Conservation (phyloP, 345 rosid genomes). For the Aquilaria sinensis region DNA sequence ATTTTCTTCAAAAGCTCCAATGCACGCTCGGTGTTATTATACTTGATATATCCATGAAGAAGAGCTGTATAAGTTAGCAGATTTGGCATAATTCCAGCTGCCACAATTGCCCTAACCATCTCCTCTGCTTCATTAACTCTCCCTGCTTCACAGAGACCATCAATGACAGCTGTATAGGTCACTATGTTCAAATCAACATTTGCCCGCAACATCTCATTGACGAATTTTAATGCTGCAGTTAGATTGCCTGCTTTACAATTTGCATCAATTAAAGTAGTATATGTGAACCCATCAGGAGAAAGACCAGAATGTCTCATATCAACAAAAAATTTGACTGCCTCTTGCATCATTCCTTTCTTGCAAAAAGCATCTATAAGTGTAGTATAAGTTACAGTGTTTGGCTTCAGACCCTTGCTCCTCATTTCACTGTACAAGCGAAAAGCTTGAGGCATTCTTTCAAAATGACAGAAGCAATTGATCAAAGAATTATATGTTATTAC, state of each 20-base stretch:
- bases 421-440: constrained; percentile 47
- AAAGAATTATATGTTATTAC: constrained; percentile 52
- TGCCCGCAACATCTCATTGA: constrained; percentile 47
- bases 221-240: constrained; percentile 49
- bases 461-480: constrained; percentile 62
- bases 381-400: constrained; percentile 61
- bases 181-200: constrained; percentile 43
- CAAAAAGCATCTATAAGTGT: constrained; percentile 64
- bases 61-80: constrained; percentile 47
- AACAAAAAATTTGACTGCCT: constrained; percentile 48
- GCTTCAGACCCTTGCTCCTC: constrained; percentile 43
- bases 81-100: constrained; percentile 44
- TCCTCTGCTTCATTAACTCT: constrained; percentile 52
- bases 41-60: constrained; percentile 54
- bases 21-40: constrained; percentile 41
- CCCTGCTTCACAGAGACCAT: constrained; percentile 56
- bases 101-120: constrained; percentile 33
- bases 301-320: constrained; percentile 64
- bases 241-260: constrained; percentile 49
- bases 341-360: constrained; percentile 65
- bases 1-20: constrained; percentile 41
- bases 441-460: constrained; percentile 32
- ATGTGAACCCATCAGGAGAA: constrained; percentile 62
- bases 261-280: constrained; percentile 65
- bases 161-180: constrained; percentile 48